Percentiles rank a stretch among this genome's conserved stretches.
Evolutionary conservation across 2,329 filamentous ascomycete species (phyloP).

Genomic region (Botrytis sinoallii): DNA sequence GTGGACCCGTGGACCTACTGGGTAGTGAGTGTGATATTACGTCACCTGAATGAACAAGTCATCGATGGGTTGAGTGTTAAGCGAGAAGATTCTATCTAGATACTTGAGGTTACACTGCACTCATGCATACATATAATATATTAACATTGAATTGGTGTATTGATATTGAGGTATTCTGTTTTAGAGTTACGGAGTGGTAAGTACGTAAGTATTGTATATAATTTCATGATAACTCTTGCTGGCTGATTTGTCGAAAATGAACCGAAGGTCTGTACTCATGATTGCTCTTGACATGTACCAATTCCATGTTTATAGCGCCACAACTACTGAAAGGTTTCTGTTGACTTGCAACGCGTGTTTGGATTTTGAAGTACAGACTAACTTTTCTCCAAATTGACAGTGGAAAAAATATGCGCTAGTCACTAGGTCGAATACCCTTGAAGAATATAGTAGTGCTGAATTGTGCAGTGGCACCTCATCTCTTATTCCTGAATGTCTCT

Average conservation of each 20-base stretch:
- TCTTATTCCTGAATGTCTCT: neutral
- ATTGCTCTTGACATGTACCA: neutral
- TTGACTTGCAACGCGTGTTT: neutral
- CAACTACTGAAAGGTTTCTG: neutral
- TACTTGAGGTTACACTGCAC: neutral
- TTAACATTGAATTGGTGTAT: neutral
- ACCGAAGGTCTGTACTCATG: neutral
- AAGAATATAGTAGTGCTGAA: neutral
- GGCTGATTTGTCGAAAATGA: neutral
- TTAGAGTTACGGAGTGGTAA: neutral
- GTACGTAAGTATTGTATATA: neutral
- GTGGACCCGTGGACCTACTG: neutral
- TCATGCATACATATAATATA: accelerated
- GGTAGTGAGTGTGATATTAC: neutral
- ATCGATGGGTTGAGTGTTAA: neutral
- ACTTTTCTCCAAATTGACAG: neutral
- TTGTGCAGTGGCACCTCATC: too few species aligned
- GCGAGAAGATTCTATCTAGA: neutral
- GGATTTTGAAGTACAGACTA: neutral
- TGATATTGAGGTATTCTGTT: neutral
- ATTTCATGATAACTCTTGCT: neutral
- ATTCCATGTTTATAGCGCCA: neutral
- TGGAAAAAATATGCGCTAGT: neutral
- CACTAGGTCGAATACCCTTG: too few species aligned
- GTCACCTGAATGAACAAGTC: neutral